Conservation (phyloP, 306 rosid genomes). For the Trifolium fragiferum region DNA sequence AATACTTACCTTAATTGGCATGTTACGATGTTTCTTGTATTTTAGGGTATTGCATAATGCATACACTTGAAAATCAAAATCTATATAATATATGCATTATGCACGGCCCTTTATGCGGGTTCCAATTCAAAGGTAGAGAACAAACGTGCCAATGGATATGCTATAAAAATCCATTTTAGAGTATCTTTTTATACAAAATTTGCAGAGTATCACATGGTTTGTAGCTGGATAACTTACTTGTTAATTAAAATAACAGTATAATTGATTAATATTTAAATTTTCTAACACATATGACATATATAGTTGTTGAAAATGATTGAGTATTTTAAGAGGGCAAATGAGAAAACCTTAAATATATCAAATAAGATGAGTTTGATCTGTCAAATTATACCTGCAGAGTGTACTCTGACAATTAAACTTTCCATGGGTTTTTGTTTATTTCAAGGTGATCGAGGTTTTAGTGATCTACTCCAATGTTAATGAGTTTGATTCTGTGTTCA, state of each 20-base stretch:
- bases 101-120: constrained; percentile 36
- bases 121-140: neutral
- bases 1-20: constrained; percentile 38
- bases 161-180: constrained; percentile 40
- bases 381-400: constrained; percentile 22
- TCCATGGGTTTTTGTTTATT: neutral
- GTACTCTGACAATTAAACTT: constrained; percentile 16
- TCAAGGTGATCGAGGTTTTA: constrained; percentile 7
- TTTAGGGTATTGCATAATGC: constrained; percentile 1
- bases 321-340: neutral
- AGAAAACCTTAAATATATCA: neutral
- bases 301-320: neutral
- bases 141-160: constrained; percentile 13
- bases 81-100: neutral
- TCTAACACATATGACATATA: neutral
- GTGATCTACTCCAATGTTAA: too few species aligned
- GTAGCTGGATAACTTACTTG: neutral
- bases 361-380: constrained; percentile 24
- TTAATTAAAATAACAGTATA: constrained; percentile 14
- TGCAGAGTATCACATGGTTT: neutral
- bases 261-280: constrained; percentile 23
- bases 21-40: constrained; percentile 22
- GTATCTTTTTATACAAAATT: constrained; percentile 27
- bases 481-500: too few species aligned
- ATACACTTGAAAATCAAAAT: neutral